phyloP scores from a whole-genome alignment of 257 asterid genomes.

The Solanum boliviense region DNA sequence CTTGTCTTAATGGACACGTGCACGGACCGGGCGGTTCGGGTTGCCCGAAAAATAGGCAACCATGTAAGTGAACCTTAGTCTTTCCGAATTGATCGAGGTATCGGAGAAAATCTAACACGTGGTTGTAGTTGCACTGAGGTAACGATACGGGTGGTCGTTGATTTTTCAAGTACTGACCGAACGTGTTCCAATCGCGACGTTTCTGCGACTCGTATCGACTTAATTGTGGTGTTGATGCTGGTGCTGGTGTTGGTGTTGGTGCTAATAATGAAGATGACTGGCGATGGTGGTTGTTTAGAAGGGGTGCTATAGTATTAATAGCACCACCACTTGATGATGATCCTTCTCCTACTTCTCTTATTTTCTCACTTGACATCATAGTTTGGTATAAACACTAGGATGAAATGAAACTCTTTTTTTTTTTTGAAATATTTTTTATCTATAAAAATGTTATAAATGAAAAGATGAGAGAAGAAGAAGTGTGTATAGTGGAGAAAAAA shows the following conservation, averaged over 20 bases:
- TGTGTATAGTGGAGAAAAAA: not conserved
- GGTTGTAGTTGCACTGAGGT: not conserved
- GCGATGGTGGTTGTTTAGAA: not conserved
- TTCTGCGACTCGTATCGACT: conserved; percentile 1
- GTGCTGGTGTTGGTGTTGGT: not conserved
- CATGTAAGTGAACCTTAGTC: not conserved
- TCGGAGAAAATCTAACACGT: not conserved
- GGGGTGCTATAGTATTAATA: not conserved
- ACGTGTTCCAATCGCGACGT: conserved; percentile 3
- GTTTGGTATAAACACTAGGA: not conserved
- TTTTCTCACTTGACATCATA: not conserved
- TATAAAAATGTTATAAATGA: not conserved
- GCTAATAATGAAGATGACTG: not conserved
- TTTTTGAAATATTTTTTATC: not conserved
- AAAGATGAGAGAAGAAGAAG: not conserved
- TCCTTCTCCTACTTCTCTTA: not conserved
- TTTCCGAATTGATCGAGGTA: conserved; percentile 1
- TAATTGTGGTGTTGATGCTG: not conserved
- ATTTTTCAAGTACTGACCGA: not conserved
- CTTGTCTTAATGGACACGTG: conserved; percentile 5
- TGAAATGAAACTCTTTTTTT: not conserved
- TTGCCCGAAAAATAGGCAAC: not conserved
- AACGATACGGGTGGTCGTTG: not conserved
- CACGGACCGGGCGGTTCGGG: conserved; percentile 2
- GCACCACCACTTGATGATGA: not conserved